Conservation (phyloP, 768 basidiomycete genomes). For the Leccinum uliginosum region DNA sequence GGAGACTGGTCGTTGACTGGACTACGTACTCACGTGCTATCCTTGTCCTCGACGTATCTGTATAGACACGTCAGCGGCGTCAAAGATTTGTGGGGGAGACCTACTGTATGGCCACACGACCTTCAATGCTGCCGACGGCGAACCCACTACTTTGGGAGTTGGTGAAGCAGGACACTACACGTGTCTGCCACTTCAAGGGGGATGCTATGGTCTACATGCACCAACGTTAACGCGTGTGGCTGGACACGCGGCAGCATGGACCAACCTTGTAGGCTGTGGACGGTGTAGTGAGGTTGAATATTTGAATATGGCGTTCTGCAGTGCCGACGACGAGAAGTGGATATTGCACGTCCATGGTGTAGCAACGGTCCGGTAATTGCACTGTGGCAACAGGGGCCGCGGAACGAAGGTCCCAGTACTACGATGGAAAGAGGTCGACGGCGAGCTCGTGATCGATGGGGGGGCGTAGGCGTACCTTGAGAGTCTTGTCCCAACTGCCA, state of each 20-base stretch:
- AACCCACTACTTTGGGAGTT: constrained; percentile 64
- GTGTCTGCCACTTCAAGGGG: constrained; percentile 91
- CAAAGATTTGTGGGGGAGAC: constrained; percentile 29
- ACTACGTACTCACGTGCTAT: constrained; percentile 46
- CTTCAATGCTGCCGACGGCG: constrained; percentile 83
- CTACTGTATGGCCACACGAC: constrained; percentile 94
- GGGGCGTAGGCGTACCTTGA: constrained; percentile 59
- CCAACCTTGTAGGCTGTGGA: constrained; percentile 70
- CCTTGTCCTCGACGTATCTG: constrained; percentile 86
- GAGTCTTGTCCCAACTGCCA: constrained; percentile 96
- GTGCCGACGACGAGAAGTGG: constrained; percentile 90
- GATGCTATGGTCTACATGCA: constrained; percentile 64
- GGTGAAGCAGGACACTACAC: constrained; percentile 80
- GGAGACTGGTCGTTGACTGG: not conserved
- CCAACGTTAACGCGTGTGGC: constrained; percentile 1
- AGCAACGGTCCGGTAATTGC: constrained; percentile 85
- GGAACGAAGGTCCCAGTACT: constrained; percentile 93
- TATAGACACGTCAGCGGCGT: not conserved
- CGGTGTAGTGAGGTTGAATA: constrained; percentile 84
- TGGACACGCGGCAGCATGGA: constrained; percentile 13
- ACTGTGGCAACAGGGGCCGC: constrained; percentile 75
- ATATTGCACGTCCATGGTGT: constrained; percentile 77
- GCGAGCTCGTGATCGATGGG: not conserved
- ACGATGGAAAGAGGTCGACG: constrained; percentile 1
- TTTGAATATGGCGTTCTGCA: constrained; percentile 87